Percentiles rank a stretch among this genome's conserved stretches.
phyloP scores from a whole-genome alignment of 2,329 filamentous ascomycete genomes.

The Penicillium griseofulvum region DNA sequence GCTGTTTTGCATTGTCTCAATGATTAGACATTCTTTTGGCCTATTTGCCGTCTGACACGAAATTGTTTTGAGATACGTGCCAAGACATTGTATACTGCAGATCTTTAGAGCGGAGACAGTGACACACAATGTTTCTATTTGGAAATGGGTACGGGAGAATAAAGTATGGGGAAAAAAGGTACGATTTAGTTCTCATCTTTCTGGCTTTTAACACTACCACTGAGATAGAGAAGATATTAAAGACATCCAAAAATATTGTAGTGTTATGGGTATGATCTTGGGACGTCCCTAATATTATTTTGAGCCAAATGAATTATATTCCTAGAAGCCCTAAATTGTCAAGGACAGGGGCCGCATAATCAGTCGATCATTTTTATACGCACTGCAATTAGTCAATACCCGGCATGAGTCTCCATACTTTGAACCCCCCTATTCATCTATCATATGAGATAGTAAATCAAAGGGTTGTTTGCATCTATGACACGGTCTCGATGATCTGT shows the following conservation, averaged over 20 bases:
- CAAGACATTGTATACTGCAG: constrained; percentile 7
- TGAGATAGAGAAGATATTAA: background rate
- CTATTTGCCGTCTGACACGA: background rate
- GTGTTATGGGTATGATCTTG: background rate
- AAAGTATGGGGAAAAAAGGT: background rate
- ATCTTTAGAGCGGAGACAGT: background rate
- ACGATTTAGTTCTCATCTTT: background rate
- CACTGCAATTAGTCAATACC: background rate
- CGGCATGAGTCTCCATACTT: background rate
- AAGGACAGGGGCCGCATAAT: background rate
- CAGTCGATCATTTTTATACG: background rate
- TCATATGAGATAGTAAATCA: background rate
- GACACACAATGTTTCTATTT: background rate
- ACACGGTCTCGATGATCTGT: background rate
- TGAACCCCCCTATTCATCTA: background rate
- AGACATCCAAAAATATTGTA: background rate
- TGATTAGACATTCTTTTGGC: background rate
- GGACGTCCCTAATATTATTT: background rate
- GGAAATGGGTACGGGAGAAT: background rate
- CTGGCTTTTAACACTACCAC: background rate
- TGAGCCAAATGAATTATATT: background rate
- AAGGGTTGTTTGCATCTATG: background rate
- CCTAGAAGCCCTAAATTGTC: background rate
- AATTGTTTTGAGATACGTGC: background rate
- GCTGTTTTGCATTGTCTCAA: background rate